Conservation (phyloP, 2,329 filamentous ascomycete genomes). For the Fusarium annulatum region DNA sequence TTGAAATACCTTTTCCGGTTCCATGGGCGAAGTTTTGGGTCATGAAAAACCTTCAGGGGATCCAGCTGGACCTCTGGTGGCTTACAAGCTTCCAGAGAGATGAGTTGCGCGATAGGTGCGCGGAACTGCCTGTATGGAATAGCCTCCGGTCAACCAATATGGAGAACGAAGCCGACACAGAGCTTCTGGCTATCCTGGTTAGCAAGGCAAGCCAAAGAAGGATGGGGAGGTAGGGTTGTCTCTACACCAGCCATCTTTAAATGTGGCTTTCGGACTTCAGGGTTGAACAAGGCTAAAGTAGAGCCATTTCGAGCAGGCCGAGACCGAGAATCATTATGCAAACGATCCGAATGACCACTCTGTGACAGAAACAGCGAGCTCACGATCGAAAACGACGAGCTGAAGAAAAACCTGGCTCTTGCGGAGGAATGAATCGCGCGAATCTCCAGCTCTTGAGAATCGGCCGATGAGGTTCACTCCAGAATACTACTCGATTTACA, state of each 20-base stretch:
- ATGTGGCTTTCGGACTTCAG: background rate
- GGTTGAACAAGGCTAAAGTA: background rate
- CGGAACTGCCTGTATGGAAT: background rate
- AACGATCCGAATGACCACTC: rapidly evolving
- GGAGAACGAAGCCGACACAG: background rate
- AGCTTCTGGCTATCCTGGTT: background rate
- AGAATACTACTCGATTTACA: too few species aligned
- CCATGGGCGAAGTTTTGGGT: too few species aligned
- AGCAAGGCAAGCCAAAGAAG: background rate
- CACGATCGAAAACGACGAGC: rapidly evolving
- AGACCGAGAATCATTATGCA: background rate
- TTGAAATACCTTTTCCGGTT: too few species aligned
- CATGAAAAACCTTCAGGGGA: background rate
- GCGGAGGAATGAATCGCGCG: background rate
- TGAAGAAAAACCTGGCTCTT: background rate
- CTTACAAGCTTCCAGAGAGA: background rate
- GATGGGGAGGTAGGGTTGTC: too few species aligned
- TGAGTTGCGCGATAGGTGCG: background rate
- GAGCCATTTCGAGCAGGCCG: background rate
- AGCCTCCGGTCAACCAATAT: background rate
- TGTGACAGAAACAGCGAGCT: background rate
- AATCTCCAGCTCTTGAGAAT: too few species aligned
- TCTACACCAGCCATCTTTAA: too few species aligned
- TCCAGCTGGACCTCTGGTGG: background rate
- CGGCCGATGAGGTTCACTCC: too few species aligned